These are phyloP conservation scores for Avena insularis DNA, from an alignment of 176 grass and related monocot genomes.

Conservation along the genomic window DNA sequence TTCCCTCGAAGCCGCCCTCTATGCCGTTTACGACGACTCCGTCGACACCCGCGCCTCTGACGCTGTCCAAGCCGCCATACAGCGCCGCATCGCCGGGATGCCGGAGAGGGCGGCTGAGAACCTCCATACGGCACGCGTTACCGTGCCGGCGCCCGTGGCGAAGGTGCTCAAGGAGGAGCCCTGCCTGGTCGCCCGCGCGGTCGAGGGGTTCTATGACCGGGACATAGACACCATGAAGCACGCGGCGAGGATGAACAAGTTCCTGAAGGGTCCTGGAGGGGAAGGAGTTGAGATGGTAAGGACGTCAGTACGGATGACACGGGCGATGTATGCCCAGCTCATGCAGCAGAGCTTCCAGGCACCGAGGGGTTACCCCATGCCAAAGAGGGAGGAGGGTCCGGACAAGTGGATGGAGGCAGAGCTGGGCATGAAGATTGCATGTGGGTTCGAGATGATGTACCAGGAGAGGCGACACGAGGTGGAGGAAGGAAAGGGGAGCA, in stretches of 20 bases:
- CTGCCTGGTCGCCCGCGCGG: slow-evolving; percentile 68
- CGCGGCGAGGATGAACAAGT: slow-evolving; percentile 82
- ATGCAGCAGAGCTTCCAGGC: slow-evolving; percentile 95
- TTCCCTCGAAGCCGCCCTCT: slow-evolving; percentile 59
- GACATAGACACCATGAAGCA: slow-evolving; percentile 97
- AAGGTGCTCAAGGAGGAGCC: slow-evolving; percentile 92
- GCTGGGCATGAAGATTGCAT: slow-evolving; percentile 91
- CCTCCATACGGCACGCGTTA: slow-evolving; percentile 65
- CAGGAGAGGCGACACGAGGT: slow-evolving; percentile 69
- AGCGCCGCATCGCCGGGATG: slow-evolving; percentile 63
- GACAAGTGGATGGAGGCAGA: slow-evolving; percentile 77
- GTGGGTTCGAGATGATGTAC: slow-evolving; percentile 98
- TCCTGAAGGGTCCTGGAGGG: slow-evolving; percentile 58
- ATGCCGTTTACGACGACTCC: slow-evolving; percentile 46
- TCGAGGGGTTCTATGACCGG: slow-evolving; percentile 87
- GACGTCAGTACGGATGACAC: slow-evolving; percentile 68
- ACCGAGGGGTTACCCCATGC: slow-evolving; percentile 79
- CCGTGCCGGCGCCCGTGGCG: slow-evolving; percentile 68
- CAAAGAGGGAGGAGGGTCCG: slow-evolving; percentile 64
- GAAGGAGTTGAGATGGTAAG: slow-evolving; percentile 78
- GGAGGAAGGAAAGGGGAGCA: slow-evolving; percentile 75
- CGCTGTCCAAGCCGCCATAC: slow-evolving; percentile 65
- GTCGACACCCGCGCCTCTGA: slow-evolving; percentile 71
- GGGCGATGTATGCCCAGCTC: slow-evolving; percentile 91
- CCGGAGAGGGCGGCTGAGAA: slow-evolving; percentile 74